These are phyloP conservation scores for Apiospora saccharicola DNA, from an alignment of 2,329 filamentous ascomycete genomes.

Conservation along the genomic window DNA sequence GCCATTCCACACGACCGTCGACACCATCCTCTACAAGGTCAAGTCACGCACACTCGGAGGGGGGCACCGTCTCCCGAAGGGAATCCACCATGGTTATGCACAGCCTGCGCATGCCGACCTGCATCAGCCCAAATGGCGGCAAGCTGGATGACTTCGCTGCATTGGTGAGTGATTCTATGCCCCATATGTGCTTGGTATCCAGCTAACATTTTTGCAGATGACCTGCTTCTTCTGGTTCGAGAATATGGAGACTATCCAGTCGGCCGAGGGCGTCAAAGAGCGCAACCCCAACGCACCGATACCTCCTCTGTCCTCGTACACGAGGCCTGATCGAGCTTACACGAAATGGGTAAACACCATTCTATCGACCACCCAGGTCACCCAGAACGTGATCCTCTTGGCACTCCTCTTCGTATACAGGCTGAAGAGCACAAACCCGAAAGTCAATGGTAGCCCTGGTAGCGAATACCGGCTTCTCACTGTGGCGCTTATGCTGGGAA, in stretches of 20 bases:
- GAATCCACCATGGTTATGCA: slow-evolving; percentile 60
- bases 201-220: slow-evolving; percentile 63
- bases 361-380: slow-evolving; percentile 92
- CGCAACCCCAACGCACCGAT: slow-evolving; percentile 46
- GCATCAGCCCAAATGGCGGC: slow-evolving; percentile 78
- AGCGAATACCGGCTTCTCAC: slow-evolving; percentile 94
- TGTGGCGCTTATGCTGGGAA: slow-evolving; percentile 95
- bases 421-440: slow-evolving; percentile 87
- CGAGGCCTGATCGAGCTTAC: slow-evolving; percentile 80
- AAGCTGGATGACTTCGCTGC: slow-evolving; percentile 85
- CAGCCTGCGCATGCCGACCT: slow-evolving; percentile 74
- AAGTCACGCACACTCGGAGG: slow-evolving; percentile 40
- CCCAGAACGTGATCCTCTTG: slow-evolving; percentile 91
- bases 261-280: slow-evolving; percentile 69
- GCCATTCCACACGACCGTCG: slow-evolving; percentile 45
- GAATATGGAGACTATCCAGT: slow-evolving; percentile 78
- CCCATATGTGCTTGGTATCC: slow-evolving; percentile 27
- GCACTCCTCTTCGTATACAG: slow-evolving; percentile 93
- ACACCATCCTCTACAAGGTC: slow-evolving; percentile 46
- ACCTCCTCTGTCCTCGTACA: slow-evolving; percentile 69
- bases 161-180: slow-evolving; percentile 60
- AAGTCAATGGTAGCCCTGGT: slow-evolving; percentile 87
- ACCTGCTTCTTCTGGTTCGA: slow-evolving; percentile 99
- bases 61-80: slow-evolving; percentile 43
- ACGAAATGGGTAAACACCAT: slow-evolving; percentile 94